Percentiles rank a stretch among this genome's conserved stretches.
phyloP scores from a whole-genome alignment of 2,329 filamentous ascomycete genomes.

The Mycosphaerelloides madeirae region DNA sequence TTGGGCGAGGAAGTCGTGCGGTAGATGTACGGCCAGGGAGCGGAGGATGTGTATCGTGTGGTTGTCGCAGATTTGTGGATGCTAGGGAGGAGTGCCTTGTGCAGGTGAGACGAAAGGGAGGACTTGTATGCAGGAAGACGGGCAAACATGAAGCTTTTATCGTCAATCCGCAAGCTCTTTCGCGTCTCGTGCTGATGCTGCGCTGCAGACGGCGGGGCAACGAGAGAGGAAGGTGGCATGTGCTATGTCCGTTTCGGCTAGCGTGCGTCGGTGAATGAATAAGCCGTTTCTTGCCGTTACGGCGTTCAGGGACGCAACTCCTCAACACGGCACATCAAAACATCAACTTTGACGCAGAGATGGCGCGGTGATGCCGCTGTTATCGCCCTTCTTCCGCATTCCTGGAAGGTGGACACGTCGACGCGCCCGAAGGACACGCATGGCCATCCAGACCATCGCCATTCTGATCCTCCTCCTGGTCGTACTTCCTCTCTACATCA shows the following conservation, averaged over 20 bases:
- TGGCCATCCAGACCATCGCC: conserved; percentile 25
- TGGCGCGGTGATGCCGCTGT: conserved; percentile 28
- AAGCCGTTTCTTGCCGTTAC: conserved; percentile 6
- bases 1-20: conserved; percentile 33
- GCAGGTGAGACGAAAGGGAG: too few relatives aligned
- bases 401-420: conserved; percentile 31
- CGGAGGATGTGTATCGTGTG: conserved; percentile 1
- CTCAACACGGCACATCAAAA: not conserved
- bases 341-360: not conserved
- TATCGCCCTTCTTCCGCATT: conserved; percentile 30
- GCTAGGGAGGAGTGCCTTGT: too few relatives aligned
- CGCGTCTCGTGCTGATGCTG: not conserved
- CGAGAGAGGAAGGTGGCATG: conserved; percentile 1
- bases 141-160: conserved; percentile 11
- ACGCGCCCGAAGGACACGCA: conserved; percentile 27
- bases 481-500: conserved; percentile 54
- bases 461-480: conserved; percentile 25
- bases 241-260: too few relatives aligned
- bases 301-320: not conserved
- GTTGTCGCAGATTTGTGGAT: not conserved
- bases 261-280: not conserved
- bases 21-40: conserved; percentile 46
- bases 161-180: not conserved
- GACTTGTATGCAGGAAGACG: not conserved
- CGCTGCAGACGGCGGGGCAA: not conserved